These are phyloP conservation scores for Withania somnifera DNA, from an alignment of 305 asterid genomes.

Conservation along the genomic window DNA sequence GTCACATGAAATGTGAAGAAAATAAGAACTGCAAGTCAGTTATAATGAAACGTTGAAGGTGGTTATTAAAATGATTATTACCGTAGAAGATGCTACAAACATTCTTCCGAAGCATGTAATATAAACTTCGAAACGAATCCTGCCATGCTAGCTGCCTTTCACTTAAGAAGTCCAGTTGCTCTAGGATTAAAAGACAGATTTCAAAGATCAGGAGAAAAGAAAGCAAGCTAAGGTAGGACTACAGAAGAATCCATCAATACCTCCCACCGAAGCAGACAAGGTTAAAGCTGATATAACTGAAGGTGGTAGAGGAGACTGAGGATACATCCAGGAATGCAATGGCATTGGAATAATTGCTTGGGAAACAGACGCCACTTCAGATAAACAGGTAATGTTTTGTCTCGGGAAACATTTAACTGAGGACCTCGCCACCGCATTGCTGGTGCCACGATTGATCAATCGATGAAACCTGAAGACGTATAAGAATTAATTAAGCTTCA, in stretches of 20 bases:
- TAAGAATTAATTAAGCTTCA: background rate
- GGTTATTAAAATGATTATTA: constrained; percentile 15
- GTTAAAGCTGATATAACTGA: constrained; percentile 70
- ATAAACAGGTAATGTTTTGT: constrained; percentile 20
- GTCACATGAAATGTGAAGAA: background rate
- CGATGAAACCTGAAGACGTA: constrained; percentile 68
- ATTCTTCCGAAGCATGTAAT: constrained; percentile 78
- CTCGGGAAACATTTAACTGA: constrained; percentile 15
- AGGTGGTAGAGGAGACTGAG: constrained; percentile 72
- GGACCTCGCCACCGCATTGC: constrained; percentile 25
- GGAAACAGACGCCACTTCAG: constrained; percentile 29
- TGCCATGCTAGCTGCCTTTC: constrained; percentile 81
- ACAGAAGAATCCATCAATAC: constrained; percentile 23
- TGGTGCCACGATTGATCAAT: constrained; percentile 38
- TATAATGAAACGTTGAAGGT: background rate
- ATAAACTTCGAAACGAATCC: constrained; percentile 81
- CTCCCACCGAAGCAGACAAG: constrained; percentile 42
- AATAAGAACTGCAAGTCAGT: background rate
- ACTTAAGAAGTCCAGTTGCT: constrained; percentile 61
- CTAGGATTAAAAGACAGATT: constrained; percentile 15
- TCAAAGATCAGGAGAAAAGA: background rate
- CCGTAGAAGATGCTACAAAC: constrained; percentile 75
- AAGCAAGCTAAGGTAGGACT: constrained; percentile 3
- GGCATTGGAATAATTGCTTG: constrained; percentile 15
- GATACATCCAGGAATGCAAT: constrained; percentile 82